Base-by-base conservation (phyloP, 192 early-diverging fungal species). In the Lobosporangium transversale region DNA sequence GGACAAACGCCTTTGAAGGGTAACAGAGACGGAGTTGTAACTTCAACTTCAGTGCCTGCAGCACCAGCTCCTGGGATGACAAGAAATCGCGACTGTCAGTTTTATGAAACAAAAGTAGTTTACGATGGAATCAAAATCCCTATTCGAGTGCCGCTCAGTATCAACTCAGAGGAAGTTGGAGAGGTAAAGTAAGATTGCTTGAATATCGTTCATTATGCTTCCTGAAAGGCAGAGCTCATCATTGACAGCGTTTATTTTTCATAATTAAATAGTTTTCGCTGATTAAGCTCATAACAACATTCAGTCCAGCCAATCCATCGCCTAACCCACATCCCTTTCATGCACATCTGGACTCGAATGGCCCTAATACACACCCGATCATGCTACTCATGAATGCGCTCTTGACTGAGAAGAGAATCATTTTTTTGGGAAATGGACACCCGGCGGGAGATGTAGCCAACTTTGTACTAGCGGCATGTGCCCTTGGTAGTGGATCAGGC, bases 391-490 rank as follows among this genome's bases (percentile, higher is more conserved):
- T 97, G 64, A 96, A 96, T 65, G 95, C 94, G 4, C 71, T 98
- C 37, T 75, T 97, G 58, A 94, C 94, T n/a, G 94, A 95, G 68
- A 98, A 98, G 81, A 81, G 94, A 30, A 83, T 98, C 14, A 85
- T 98, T 27, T 97, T 98, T 75, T 70, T 98, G 48, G 97, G 97
- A 15, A 88, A 96, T 66, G 90, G 91, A 11, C 91, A 91, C 59
- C 95, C 95, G 0, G 91, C 92, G 18, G 93, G 93, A 30, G 97
- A 98, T 71, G 93, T 98, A 4, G 92, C 94, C 18, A 93, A 95
- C 78, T 97, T 91, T 67, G 97, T 97, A 2, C 80, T 96, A 42
- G 92, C 97, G 0, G 94, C 94, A 0, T 93, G 92, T 66, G 91
- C 95, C 20, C 79, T 97, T 53, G 95, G 91, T 33, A 93, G 94